Base-by-base conservation (phyloP, 1,139 yeast species). In the Sugiyamaella sp. region DNA sequence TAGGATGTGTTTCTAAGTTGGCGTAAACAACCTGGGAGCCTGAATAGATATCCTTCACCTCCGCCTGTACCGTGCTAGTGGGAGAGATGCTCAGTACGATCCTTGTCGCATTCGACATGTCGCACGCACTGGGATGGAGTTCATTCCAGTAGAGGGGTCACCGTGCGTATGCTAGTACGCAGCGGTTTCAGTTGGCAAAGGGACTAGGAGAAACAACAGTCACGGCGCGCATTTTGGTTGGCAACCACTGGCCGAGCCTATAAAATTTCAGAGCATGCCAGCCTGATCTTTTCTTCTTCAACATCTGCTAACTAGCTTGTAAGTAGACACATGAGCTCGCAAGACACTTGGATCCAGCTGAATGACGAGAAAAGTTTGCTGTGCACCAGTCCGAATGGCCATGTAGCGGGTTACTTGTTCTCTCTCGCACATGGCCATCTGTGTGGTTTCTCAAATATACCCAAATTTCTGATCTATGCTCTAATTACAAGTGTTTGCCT, bases 311-410 rank as follows among this genome's bases (percentile, higher is more conserved):
- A 2, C 47, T n/a, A 16, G 20, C 17, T 20, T 44, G 47, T 44
- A 44, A 44, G 47, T 44, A 35, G 14, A 3, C 6, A 45, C 9
- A 40, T 17, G 25, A 9, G 2, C 25, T 32, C 8, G 20, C n/a
- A 19, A 38, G 25, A 25, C 35, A 16, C 16, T 17, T 32, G 4
- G 4, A 12, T 39, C 12, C 10, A 32, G 39, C 46, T 24, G 49
- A 29, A 57, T 62, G 65, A 62, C 62, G 65, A 62, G 60, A 54
- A 53, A 54, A 45, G 54, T 42, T 49, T 58, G 66, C 66, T 63
- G 66, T 63, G 66, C 66, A 63, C 66, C 66, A 63, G 66, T 63
- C 66, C 62, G 64, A 63, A 60, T 51, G 61, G 39, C 37, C 50
- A 46, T 51, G 27, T 10, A 37, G 46, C 14, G 63, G 63, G 55